Evolutionary conservation across 768 basidiomycete species (phyloP).

Genomic region (Austroboletus eburneus): DNA sequence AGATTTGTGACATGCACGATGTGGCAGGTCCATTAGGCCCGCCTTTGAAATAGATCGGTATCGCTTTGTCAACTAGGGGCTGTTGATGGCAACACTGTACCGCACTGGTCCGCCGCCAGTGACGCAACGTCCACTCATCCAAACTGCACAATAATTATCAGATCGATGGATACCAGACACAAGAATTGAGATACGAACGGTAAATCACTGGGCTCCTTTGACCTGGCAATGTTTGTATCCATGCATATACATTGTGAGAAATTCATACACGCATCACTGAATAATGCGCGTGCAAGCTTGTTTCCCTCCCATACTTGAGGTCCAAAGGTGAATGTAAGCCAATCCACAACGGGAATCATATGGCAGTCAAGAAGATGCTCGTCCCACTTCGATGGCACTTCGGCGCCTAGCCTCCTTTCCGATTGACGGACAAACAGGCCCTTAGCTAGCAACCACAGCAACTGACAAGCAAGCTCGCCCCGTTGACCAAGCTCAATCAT

Average conservation of each 20-base stretch:
- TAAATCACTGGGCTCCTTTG: background rate
- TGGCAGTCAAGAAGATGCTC: conserved; percentile 1
- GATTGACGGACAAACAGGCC: conserved; percentile 1
- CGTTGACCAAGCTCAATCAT: conserved; percentile 1
- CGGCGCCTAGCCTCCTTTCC: background rate
- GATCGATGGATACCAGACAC: background rate
- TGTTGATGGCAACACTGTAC: conserved; percentile 6
- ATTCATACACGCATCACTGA: conserved; percentile 4
- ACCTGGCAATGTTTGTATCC: background rate
- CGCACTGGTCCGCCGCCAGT: conserved; percentile 7
- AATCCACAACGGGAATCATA: background rate
- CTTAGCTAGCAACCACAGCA: conserved; percentile 3
- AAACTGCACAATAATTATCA: background rate
- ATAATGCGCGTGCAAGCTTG: background rate
- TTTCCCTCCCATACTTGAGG: background rate
- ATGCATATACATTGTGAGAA: conserved; percentile 4
- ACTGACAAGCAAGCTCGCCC: background rate
- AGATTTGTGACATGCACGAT: conserved; percentile 3
- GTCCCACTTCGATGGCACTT: background rate
- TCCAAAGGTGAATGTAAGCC: conserved; percentile 6
- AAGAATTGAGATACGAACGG: background rate
- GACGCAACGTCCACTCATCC: conserved; percentile 4
- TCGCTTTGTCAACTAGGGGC: conserved; percentile 5
- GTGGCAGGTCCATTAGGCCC: background rate
- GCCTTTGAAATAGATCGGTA: conserved; percentile 8